These are phyloP conservation scores for Fragaria ananassa DNA, from an alignment of 306 rosid species.

Conservation along the genomic window DNA sequence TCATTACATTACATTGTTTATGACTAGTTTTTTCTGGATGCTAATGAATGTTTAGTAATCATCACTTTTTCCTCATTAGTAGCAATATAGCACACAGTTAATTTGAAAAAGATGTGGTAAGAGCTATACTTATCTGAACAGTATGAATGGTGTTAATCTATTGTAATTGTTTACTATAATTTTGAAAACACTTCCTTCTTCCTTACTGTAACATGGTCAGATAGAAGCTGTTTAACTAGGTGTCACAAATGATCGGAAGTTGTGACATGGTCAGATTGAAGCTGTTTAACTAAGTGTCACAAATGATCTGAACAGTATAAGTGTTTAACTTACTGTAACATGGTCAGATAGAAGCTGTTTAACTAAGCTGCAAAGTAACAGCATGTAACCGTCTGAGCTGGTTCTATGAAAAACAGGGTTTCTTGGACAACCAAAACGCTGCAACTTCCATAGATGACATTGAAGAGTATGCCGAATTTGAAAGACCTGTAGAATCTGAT, in stretches of 20 bases:
- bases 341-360: neutral
- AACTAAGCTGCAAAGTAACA: neutral
- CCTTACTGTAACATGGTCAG: neutral
- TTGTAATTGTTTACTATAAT: neutral
- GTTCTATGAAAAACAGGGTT: slow-evolving; percentile 48
- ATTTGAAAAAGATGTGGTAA: neutral
- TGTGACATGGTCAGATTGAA: neutral
- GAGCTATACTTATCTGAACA: neutral
- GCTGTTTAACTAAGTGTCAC: neutral
- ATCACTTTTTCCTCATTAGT: neutral
- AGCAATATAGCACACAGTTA: neutral
- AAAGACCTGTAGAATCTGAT: slow-evolving; percentile 37
- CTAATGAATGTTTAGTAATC: neutral
- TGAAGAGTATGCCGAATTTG: slow-evolving; percentile 54
- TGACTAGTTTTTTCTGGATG: neutral
- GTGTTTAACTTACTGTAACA: neutral
- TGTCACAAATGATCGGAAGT: too few species aligned
- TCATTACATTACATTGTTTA: slow-evolving; percentile 11
- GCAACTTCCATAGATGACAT: slow-evolving; percentile 51
- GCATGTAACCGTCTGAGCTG: neutral
- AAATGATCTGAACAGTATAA: too few species aligned
- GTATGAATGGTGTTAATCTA: neutral
- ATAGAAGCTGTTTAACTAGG: neutral
- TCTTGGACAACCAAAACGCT: slow-evolving; percentile 65
- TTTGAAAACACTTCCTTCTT: neutral